These are phyloP conservation scores for Leccinum fibrillosum DNA, from an alignment of 768 basidiomycete species.

Conservation along the genomic window DNA sequence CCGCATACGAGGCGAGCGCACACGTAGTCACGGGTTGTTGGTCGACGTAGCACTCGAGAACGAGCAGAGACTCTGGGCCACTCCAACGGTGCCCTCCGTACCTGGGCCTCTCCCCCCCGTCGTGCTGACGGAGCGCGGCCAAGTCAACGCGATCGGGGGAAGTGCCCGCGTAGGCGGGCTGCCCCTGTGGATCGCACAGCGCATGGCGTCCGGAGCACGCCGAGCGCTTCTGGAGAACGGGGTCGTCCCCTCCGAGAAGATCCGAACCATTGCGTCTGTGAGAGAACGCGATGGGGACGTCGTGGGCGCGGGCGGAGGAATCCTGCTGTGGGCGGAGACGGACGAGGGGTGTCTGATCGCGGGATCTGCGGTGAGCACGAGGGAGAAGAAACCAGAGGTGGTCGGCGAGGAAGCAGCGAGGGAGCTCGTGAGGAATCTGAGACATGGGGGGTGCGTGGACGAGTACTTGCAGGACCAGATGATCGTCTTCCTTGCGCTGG, in stretches of 20 bases:
- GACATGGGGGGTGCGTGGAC: constrained; percentile 71
- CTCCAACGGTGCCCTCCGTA: constrained; percentile 25
- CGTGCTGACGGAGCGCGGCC: constrained; percentile 54
- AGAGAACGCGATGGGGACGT: constrained; percentile 44
- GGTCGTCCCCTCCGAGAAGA: constrained; percentile 1
- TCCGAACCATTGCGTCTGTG: constrained; percentile 38
- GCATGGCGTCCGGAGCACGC: constrained; percentile 55
- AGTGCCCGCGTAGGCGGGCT: constrained; percentile 65
- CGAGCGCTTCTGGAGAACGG: constrained; percentile 41
- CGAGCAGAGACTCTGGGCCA: too few relatives aligned
- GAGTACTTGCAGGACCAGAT: constrained; percentile 74
- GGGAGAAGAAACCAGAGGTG: constrained; percentile 39
- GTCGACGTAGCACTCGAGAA: too few relatives aligned
- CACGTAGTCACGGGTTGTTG: too few relatives aligned
- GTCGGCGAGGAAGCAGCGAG: constrained; percentile 62
- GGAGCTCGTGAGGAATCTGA: constrained; percentile 54
- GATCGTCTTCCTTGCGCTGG: constrained; percentile 72
- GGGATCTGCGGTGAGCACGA: constrained; percentile 63
- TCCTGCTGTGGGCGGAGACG: constrained; percentile 74
- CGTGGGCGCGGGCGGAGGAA: constrained; percentile 66
- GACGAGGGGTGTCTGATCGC: constrained; percentile 64
- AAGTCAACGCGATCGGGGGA: constrained; percentile 49
- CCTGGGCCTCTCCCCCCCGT: constrained; percentile 42
- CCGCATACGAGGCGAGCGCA: too few relatives aligned
- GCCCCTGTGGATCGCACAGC: constrained; percentile 50